Evolutionary conservation across 495 filamentous ascomycete species (phyloP).

Genomic region (Podospora anserina): DNA sequence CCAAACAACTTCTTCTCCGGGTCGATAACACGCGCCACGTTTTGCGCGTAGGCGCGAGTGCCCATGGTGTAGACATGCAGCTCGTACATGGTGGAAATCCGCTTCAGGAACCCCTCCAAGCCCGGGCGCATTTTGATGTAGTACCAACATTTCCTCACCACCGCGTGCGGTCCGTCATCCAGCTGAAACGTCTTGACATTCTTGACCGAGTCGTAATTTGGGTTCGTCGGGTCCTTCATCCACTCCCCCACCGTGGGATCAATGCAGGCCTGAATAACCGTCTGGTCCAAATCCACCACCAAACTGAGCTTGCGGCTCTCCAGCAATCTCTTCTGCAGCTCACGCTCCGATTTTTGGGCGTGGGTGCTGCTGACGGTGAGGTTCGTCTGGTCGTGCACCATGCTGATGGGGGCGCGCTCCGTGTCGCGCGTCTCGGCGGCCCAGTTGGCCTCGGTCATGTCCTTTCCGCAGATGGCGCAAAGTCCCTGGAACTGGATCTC

Average conservation of each 20-base stretch:
- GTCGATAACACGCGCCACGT: slow-evolving; percentile 91
- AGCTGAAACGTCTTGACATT: slow-evolving; percentile 86
- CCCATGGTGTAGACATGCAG: slow-evolving; percentile 99
- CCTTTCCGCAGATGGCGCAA: slow-evolving; percentile 89
- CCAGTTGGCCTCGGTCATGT: slow-evolving; percentile 76
- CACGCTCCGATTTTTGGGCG: slow-evolving; percentile 76
- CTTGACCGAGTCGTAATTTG: slow-evolving; percentile 87
- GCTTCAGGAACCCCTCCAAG: slow-evolving; percentile 75
- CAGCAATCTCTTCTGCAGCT: slow-evolving; percentile 78
- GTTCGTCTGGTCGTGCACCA: slow-evolving; percentile 83
- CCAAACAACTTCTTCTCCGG: slow-evolving; percentile 87
- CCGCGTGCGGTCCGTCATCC: slow-evolving; percentile 70
- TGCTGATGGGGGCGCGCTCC: slow-evolving; percentile 83
- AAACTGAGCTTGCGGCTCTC: slow-evolving; percentile 77
- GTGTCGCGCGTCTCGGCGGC: slow-evolving; percentile 55
- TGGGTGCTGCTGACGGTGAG: slow-evolving; percentile 72
- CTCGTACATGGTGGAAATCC: slow-evolving; percentile 79
- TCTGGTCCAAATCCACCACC: slow-evolving; percentile 97
- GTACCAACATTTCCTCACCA: slow-evolving; percentile 75
- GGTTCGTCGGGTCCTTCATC: slow-evolving; percentile 81
- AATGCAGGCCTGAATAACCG: slow-evolving; percentile 96
- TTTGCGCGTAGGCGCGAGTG: slow-evolving; percentile 86
- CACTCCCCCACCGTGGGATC: slow-evolving; percentile 95
- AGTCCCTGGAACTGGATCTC: slow-evolving; percentile 86
- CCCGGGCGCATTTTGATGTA: slow-evolving; percentile 98